Evolutionary conservation across 768 basidiomycete species (phyloP).

Genomic region (Paxillus ammoniavirescens): DNA sequence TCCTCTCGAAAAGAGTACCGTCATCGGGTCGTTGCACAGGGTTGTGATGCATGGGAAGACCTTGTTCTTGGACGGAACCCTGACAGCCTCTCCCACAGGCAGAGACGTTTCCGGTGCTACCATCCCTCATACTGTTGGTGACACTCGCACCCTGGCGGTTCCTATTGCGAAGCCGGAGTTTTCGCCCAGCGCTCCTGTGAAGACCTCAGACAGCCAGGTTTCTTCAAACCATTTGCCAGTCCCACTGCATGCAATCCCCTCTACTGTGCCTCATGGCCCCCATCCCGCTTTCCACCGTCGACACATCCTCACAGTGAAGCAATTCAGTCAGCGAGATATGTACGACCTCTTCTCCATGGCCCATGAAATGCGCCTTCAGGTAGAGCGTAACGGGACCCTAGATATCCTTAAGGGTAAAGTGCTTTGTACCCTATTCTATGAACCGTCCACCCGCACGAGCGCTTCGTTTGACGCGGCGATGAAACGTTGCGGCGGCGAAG

Average conservation of each 20-base stretch:
- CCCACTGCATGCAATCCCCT: constrained; percentile 13
- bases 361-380: constrained; percentile 94
- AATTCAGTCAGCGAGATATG: constrained; percentile 85
- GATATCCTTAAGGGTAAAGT: constrained; percentile 91
- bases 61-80: constrained; percentile 80
- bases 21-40: constrained; percentile 81
- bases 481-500: constrained; percentile 96
- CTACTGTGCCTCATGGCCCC: constrained; percentile 33
- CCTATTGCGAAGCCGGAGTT: constrained; percentile 26
- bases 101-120: constrained; percentile 70
- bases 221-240: constrained; percentile 10
- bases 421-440: constrained; percentile 91
- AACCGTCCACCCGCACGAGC: constrained; percentile 94
- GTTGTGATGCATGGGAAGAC: constrained; percentile 91
- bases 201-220: constrained; percentile 24
- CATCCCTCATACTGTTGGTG: constrained; percentile 40
- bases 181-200: constrained; percentile 31
- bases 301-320: constrained; percentile 92
- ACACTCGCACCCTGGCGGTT: constrained; percentile 23
- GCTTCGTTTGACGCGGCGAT: constrained; percentile 97
- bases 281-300: constrained; percentile 91
- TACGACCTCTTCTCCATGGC: constrained; percentile 94
- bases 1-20: constrained; percentile 60
- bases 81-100: constrained; percentile 59
- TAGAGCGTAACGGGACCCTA: constrained; percentile 85